Base-by-base conservation (phyloP, 805 yeast genomes). In the Candida maltosa region DNA sequence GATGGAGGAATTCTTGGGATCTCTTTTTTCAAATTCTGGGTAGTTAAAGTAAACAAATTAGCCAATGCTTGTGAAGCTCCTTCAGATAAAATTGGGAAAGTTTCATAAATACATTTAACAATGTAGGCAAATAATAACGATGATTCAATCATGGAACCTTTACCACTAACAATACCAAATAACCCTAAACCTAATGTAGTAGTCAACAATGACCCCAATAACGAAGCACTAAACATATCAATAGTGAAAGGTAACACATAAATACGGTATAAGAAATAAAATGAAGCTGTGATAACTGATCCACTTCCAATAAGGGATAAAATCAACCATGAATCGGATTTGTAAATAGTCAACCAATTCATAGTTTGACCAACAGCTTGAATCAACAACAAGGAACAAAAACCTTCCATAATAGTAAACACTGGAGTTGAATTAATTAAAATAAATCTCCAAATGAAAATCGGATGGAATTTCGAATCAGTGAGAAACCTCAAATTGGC, bases 111-210 rank as follows among this genome's bases (percentile, higher is more conserved):
- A 49, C 96, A 87, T 54, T 94, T 84, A 19, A 93, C 96, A 42
- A 91, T 81, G 59, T 93, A 93, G 6, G 94, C 91, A 54, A 88
- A 80, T 49, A 93, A 70, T 39, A 91, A 62, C 9, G 95, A 83
- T 21, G 88, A 76, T 60, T 93, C 98, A 34, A 89, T 73, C n/a
- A 91, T 80, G n/a, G 91, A 81, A 3, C 97, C 97, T 41, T 75
- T 76, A 5, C 83, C 82, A 2, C 91, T 78, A 15, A 84, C 73
- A 22, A 93, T 87, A 2, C 97, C 98, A 58, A 75, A 87, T 3
- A 86, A 56, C 1, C 95, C 87, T 24, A 93, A 57, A 14, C 86
- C 77, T 2, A 78, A 63, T 2, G 93, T 82, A 33, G 81, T 60
- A 0, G 97, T 86, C 41, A 93, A 69, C 5, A 86, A 79, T 2